Conservation (phyloP, 129 eudicot genomes). For the Smallanthus sonchifolius region DNA sequence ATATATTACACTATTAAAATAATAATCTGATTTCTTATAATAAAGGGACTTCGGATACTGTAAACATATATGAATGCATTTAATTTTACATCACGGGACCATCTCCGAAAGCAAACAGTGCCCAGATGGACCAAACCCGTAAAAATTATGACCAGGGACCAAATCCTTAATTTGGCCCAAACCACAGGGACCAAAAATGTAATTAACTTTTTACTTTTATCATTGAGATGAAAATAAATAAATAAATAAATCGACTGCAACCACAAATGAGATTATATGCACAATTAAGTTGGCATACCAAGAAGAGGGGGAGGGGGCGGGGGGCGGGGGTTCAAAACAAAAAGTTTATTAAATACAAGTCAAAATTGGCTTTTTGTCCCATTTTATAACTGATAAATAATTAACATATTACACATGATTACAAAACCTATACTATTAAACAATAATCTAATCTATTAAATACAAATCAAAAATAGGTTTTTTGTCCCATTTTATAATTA, state of each 20-base stretch:
- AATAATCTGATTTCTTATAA: neutral
- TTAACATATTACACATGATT: no score
- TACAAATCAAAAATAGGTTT: no score
- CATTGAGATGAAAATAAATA: neutral
- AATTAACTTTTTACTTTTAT: neutral
- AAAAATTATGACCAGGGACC: no score
- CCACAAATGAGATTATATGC: neutral
- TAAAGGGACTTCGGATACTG: neutral
- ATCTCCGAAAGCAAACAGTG: no score
- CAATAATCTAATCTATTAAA: slow-evolving; percentile 43
- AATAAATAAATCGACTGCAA: neutral
- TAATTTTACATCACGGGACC: no score
- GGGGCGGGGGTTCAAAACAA: no score
- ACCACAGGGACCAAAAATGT: neutral
- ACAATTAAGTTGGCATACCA: neutral
- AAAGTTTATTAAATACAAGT: no score
- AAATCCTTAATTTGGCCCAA: neutral
- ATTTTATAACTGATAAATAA: no score
- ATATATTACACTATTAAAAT: neutral
- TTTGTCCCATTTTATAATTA: neutral
- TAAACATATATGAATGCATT: neutral
- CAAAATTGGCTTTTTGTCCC: no score
- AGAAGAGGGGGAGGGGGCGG: neutral
- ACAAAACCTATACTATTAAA: no score
- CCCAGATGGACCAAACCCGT: no score